Evolutionary conservation across 2,329 filamentous ascomycete species (phyloP).

Genomic region (Neobulgaria alba): DNA sequence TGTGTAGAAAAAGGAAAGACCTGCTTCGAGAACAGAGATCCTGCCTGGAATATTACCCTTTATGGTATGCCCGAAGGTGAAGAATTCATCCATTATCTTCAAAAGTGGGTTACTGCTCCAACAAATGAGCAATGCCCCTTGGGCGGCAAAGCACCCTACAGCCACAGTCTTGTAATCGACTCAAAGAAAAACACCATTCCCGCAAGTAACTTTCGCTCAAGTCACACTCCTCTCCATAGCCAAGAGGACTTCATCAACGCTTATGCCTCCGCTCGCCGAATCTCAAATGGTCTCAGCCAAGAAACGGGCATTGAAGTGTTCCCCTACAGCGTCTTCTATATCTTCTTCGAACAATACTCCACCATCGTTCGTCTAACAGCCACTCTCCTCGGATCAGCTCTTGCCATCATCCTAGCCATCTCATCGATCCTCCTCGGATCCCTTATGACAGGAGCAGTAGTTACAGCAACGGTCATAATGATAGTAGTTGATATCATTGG

Average conservation of each 20-base stretch:
- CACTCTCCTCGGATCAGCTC: slow-evolving; percentile 69
- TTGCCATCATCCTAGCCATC: slow-evolving; percentile 78
- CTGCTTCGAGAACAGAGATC: slow-evolving; percentile 72
- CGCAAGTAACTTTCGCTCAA: slow-evolving; percentile 86
- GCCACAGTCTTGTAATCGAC: slow-evolving; percentile 74
- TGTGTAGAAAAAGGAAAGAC: slow-evolving; percentile 39
- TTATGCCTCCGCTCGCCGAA: slow-evolving; percentile 81
- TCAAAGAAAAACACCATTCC: slow-evolving; percentile 56
- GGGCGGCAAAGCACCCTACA: slow-evolving; percentile 81
- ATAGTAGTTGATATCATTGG: slow-evolving; percentile 90
- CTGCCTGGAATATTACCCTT: slow-evolving; percentile 83
- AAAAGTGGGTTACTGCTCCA: slow-evolving; percentile 73
- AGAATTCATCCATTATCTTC: slow-evolving; percentile 82
- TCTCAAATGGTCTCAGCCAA: slow-evolving; percentile 65
- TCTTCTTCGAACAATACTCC: slow-evolving; percentile 97
- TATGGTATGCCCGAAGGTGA: slow-evolving; percentile 84
- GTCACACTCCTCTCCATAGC: slow-evolving; percentile 76
- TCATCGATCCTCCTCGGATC: slow-evolving; percentile 78
- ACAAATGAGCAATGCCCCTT: slow-evolving; percentile 80
- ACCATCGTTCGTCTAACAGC: slow-evolving; percentile 74
- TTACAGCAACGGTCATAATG: slow-evolving; percentile 86
- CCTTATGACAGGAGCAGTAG: slow-evolving; percentile 67
- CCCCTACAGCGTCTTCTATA: slow-evolving; percentile 95
- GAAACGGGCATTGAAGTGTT: slow-evolving; percentile 76
- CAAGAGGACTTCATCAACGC: slow-evolving; percentile 91